Evolutionary conservation across 2,329 filamentous ascomycete genomes (phyloP), one percentile per base, ranked within the genome.

Genomic region (Didymella sp.): DNA sequence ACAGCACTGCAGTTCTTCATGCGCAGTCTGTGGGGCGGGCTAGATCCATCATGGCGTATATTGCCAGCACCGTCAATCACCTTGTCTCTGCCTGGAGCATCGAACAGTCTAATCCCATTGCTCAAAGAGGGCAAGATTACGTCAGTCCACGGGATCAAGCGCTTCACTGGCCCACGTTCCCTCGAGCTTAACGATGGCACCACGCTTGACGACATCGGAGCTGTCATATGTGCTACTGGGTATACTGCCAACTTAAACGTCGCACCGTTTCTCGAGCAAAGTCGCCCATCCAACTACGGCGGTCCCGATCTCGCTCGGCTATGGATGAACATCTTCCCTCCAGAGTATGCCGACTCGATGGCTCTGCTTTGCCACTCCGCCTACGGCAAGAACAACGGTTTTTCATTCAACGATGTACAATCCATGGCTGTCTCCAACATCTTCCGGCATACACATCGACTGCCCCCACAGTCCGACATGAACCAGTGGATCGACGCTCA

Each of bases 221-320:
- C 33, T 11, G 33, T 37, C 6, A 37, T 37, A 19, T 37, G 33
- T 11, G 33, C 33, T 19, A 37, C 33, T 4, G 33, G 33, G 2
- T 37, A 37, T 6, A 37, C 33, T 19, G 33, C 33, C 17, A 37
- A 37, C 7, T 11, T 37, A 17, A 17, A 8, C 19, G 33, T 37
- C 19, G 33, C 33, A 19, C 33, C 17, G 7, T 37, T 37, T 9
- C 33, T 37, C 8, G 33, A 37, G 11, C 33, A 37, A 6, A 37
- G 33, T 37, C 33, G 33, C 11, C 33, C 33, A 11, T 11, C 17
- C 6, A 37, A 37, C 9, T 37, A 37, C n/a, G 17, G n/a, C 3
- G 73, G 73, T 37, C 70, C 75, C 12, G 51, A 64, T 9, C 49
- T 60, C 2, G 33, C 33, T 6, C 51, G 61, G 7, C 48, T 64